These are phyloP conservation scores for Eleusine coracana DNA, from an alignment of 176 grass and related monocot genomes.

Conservation along the genomic window DNA sequence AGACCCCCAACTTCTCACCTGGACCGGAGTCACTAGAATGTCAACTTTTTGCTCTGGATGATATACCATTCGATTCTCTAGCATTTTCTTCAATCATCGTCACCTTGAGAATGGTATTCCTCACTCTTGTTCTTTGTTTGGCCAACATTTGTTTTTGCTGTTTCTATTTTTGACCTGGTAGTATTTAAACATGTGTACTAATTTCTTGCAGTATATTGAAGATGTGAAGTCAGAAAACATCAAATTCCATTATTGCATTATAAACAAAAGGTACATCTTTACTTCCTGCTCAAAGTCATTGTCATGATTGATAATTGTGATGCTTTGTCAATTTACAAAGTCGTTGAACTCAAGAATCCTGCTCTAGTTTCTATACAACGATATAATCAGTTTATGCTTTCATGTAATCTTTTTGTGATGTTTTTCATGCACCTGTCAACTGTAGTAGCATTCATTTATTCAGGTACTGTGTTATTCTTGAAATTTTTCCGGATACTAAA, in stretches of 20 bases:
- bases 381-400: not conserved
- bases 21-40: constrained; percentile 89
- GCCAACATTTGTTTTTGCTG: not conserved
- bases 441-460: constrained; percentile 16
- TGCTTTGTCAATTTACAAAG: not conserved
- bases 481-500: not conserved
- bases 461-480: not conserved
- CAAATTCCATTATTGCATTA: constrained; percentile 97
- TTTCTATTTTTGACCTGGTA: constrained; percentile 8
- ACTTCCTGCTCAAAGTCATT: not conserved
- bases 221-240: constrained; percentile 73
- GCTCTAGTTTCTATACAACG: not conserved
- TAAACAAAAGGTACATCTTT: constrained; percentile 80
- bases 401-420: not conserved
- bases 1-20: constrained; percentile 74
- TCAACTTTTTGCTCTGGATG: constrained; percentile 79
- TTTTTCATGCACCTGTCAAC: not conserved
- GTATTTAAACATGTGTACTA: constrained; percentile 2
- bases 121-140: constrained; percentile 17
- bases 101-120: constrained; percentile 83
- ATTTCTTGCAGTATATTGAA: constrained; percentile 75
- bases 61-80: constrained; percentile 94
- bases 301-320: not conserved
- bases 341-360: constrained; percentile 2
- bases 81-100: constrained; percentile 98